Conservation (phyloP, 306 rosid genomes). For the Dalbergia oliveri region DNA sequence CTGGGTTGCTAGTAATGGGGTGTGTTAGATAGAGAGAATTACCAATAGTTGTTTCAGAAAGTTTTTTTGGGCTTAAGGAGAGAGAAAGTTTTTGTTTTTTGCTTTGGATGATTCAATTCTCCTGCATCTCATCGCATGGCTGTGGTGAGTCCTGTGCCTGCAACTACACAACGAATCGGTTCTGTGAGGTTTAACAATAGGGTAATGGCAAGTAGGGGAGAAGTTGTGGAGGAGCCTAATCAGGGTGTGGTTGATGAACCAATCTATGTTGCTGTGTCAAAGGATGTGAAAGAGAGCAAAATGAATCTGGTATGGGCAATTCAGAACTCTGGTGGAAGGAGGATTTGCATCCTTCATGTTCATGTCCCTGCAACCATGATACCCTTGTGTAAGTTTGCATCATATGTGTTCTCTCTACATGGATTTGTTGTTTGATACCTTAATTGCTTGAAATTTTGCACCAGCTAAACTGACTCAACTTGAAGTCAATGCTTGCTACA, state of each 20-base stretch:
- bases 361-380: constrained; percentile 81
- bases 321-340: constrained; percentile 76
- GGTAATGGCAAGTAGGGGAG: constrained; percentile 53
- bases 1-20: constrained; percentile 20
- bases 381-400: constrained; percentile 69
- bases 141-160: constrained; percentile 64
- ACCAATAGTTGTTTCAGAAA: constrained; percentile 12
- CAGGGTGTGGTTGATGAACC: constrained; percentile 55
- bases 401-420: constrained; percentile 1
- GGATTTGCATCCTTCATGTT: constrained; percentile 71
- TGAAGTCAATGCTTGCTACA: constrained; percentile 13
- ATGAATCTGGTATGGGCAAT: constrained; percentile 69
- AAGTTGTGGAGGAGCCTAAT: constrained; percentile 63
- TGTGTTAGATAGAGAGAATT: not conserved
- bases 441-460: not conserved
- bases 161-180: constrained; percentile 46
- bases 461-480: not conserved
- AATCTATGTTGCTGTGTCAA: constrained; percentile 74
- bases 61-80: not conserved
- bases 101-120: constrained; percentile 20
- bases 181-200: constrained; percentile 46
- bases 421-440: constrained; percentile 23
- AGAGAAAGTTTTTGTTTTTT: constrained; percentile 10
- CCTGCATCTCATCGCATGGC: constrained; percentile 58
- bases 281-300: constrained; percentile 76